Percentiles rank a stretch among this genome's conserved stretches.
Conservation (phyloP, 495 filamentous ascomycete species). For the Penicillium soppii region DNA sequence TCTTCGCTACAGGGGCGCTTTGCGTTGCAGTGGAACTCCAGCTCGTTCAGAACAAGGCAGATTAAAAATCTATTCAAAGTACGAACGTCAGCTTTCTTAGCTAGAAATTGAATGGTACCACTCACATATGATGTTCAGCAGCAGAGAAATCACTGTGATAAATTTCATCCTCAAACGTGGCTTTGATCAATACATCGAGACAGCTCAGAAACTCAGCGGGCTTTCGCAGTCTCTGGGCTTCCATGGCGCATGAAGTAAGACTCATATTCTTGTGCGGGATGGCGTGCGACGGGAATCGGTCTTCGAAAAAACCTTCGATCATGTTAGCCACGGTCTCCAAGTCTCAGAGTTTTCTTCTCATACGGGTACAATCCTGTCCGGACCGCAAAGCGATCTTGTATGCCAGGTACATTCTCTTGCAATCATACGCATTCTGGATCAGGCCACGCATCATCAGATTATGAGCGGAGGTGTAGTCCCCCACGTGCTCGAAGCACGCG, state of each 20-base stretch:
- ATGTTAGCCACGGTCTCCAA: neutral
- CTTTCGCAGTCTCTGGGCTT: conserved; percentile 62
- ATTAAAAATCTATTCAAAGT: neutral
- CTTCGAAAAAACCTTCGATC: neutral
- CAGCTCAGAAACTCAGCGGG: conserved; percentile 41
- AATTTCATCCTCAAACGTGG: neutral
- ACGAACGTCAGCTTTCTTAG: neutral
- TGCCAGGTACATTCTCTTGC: neutral
- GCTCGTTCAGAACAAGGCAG: neutral
- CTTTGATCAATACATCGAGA: neutral
- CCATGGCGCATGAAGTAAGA: conserved; percentile 72
- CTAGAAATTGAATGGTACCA: neutral
- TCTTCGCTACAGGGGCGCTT: too few relatives aligned
- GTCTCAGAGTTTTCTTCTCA: neutral
- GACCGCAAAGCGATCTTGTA: neutral
- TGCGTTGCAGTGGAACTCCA: too few relatives aligned
- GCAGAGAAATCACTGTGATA: neutral
- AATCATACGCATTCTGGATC: neutral
- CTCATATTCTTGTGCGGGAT: neutral
- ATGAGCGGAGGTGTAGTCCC: neutral
- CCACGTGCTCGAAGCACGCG: neutral
- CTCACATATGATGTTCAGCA: conserved; percentile 1
- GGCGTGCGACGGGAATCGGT: neutral
- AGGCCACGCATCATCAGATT: neutral
- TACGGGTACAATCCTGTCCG: neutral